Base-by-base conservation (phyloP, 139 green algal species). In the Auxenochlorella pyrenoidosa region DNA sequence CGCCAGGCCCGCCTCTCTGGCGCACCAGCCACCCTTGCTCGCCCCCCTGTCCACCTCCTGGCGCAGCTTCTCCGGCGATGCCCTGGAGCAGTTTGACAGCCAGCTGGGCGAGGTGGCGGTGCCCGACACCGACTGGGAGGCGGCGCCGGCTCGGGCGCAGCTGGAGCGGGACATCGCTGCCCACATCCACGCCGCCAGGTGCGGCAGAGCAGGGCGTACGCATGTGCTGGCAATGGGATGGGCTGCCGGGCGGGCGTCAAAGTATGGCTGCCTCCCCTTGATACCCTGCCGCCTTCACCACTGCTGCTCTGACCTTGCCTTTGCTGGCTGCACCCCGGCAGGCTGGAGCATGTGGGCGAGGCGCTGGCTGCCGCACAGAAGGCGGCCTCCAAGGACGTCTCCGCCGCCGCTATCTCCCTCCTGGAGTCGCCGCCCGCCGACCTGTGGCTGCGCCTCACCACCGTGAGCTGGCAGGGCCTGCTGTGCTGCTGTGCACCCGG, bases 381-480 rank as follows among this genome's bases (percentile, higher is more conserved):
- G 41, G 85, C 83, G 3, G 86, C 90, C 1, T 36, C 60, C 32
- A 73, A 75, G 22, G 75, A 65, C 28, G 84, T 93, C 3, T 79
- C 36, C 5, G 54, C 60, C 68, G 86, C 34, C 41, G 85, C 83
- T 19, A 81, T 91, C 28, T 75, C 91, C 24, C 87, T 96, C 40
- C 86, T 96, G 41, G 93, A 96, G 51, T 75, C 83, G 58, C 66
- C 88, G 36, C 93, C 93, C 6, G 24, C 59, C 15, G 90, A 95
- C 73, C 75, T 98, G 54, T 98, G 96, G 96, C 85, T 87, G 26
- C 90, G 92, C 58, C 90, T 97, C 75, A 86, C 91, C 85, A 85
- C 54, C 28, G 90, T 94, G n/a, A 65, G 70, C 36, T 30, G 70
- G 54, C 54, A 22, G 54, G 28, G 4, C 63, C 6, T 2, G 30